Base-by-base conservation (phyloP, 1,139 yeast genomes). In the Keqinozyma sinolaborantium region DNA sequence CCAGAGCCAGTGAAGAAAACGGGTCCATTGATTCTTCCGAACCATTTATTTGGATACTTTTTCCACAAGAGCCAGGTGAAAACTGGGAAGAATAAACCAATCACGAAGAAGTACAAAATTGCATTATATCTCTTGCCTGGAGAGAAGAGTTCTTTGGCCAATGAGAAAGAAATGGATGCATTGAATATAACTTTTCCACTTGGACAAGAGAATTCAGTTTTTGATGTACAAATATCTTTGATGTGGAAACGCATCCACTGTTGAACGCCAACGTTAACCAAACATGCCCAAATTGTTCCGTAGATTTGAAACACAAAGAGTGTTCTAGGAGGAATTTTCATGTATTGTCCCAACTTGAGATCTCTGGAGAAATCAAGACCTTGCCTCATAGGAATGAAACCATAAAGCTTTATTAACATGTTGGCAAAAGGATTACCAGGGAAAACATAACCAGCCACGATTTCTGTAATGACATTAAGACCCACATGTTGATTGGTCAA, bases 291-390 rank as follows among this genome's bases (percentile, higher is more conserved):
- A 27, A 68, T 44, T 28, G 70, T 69, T 41, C 70, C 73, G 42
- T 64, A 43, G 36, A 72, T 51, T 53, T 73, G 78, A 18, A 70
- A 67, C 34, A 57, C 48, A 47, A 73, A 73, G 47, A 64, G 45
- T 14, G 41, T 32, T 34, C 70, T 56, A 30, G 79, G 79, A 14
- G 71, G 64, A 23, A 70, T 55, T 50, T 72, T 73, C 73, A 73
- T 67, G 53, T 73, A 73, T 41, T 72, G 70, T 24, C 77, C 79
- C 47, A 73, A 58, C 47, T 73, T 74, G 67, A 72, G 61, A 53
- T 73, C 78, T 50, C 72, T 74, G 23, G 71, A 70, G 43, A 70
- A 62, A 21, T 70, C 62, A 30, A 73, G 61, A n/a, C 78, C 79
- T 51, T 73, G 79, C 44, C 64, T 65, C 56, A 71, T 72, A 36